These are phyloP conservation scores for Chaetomium cochliodes DNA, from an alignment of 495 filamentous ascomycete genomes.

Conservation along the genomic window DNA sequence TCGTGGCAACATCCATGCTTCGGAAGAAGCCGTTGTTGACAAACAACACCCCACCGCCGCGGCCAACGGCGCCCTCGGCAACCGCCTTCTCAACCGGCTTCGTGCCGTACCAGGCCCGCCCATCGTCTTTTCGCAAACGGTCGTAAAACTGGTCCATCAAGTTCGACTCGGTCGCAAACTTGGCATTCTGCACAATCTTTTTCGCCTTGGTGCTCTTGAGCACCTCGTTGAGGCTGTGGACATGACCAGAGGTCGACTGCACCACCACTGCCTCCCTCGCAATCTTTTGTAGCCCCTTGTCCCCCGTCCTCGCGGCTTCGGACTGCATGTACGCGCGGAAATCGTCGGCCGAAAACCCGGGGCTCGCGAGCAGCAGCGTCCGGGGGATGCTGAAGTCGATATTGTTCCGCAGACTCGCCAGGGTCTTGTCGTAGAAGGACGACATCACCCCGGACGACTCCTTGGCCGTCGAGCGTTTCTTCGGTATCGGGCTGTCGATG, in stretches of 20 bases:
- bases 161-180: slow-evolving; percentile 78
- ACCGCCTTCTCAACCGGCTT: slow-evolving; percentile 83
- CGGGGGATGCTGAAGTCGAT: slow-evolving; percentile 68
- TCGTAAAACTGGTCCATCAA: slow-evolving; percentile 85
- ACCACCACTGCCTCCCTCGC: slow-evolving; percentile 69
- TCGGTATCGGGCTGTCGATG: slow-evolving; percentile 78
- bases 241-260: slow-evolving; percentile 78
- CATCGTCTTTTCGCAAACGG: slow-evolving; percentile 79
- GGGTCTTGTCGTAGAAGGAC: slow-evolving; percentile 75
- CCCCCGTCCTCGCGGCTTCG: slow-evolving; percentile 63
- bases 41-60: slow-evolving; percentile 78
- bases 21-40: slow-evolving; percentile 85
- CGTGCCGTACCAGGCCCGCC: slow-evolving; percentile 87
- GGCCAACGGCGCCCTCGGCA: slow-evolving; percentile 82
- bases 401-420: slow-evolving; percentile 72
- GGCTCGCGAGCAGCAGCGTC: slow-evolving; percentile 83
- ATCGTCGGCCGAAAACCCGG: slow-evolving; percentile 77
- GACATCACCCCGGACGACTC: slow-evolving; percentile 75
- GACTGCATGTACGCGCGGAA: slow-evolving; percentile 80
- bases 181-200: slow-evolving; percentile 73
- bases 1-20: slow-evolving; percentile 72
- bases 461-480: slow-evolving; percentile 62
- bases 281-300: slow-evolving; percentile 59
- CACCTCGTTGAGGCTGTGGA: slow-evolving; percentile 83
- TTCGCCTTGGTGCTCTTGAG: slow-evolving; percentile 75